These are phyloP conservation scores for Cyphellophora attinorum DNA, from an alignment of 2,329 filamentous ascomycete genomes.

Conservation along the genomic window DNA sequence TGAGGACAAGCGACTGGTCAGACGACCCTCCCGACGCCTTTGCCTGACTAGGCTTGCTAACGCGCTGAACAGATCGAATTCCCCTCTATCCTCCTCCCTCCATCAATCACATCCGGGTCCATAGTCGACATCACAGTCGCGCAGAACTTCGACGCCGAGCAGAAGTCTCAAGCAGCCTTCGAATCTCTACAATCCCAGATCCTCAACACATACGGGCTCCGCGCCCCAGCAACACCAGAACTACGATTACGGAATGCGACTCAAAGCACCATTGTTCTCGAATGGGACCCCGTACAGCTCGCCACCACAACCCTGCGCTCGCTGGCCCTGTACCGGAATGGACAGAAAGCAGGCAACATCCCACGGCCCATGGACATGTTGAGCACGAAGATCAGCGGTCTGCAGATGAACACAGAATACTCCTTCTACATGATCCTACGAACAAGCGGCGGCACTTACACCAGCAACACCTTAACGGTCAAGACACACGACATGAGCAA, in stretches of 20 bases:
- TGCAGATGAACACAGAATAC: constrained; percentile 96
- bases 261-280: constrained; percentile 94
- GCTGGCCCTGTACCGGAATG: constrained; percentile 87
- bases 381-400: constrained; percentile 91
- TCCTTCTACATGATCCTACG: constrained; percentile 85
- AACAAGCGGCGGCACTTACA: constrained; percentile 80
- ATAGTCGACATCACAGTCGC: constrained; percentile 96
- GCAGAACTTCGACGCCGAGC: constrained; percentile 74
- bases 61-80: constrained; percentile 72
- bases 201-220: constrained; percentile 72
- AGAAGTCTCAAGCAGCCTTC: constrained; percentile 65
- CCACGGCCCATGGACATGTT: constrained; percentile 77
- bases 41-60: constrained; percentile 4
- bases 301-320: constrained; percentile 87
- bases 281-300: constrained; percentile 92
- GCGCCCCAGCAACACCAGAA: constrained; percentile 64
- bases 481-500: constrained; percentile 99
- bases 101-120: constrained; percentile 88
- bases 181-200: constrained; percentile 80
- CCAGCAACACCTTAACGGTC: constrained; percentile 73
- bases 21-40: constrained; percentile 22
- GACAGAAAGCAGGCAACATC: constrained; percentile 91
- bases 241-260: constrained; percentile 94
- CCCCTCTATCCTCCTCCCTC: constrained; percentile 89
- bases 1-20: constrained; percentile 89